Evolutionary conservation across 2,329 filamentous ascomycete species (phyloP), one percentile per base, ranked within the genome.

Genomic region (Whalleya microplaca): DNA sequence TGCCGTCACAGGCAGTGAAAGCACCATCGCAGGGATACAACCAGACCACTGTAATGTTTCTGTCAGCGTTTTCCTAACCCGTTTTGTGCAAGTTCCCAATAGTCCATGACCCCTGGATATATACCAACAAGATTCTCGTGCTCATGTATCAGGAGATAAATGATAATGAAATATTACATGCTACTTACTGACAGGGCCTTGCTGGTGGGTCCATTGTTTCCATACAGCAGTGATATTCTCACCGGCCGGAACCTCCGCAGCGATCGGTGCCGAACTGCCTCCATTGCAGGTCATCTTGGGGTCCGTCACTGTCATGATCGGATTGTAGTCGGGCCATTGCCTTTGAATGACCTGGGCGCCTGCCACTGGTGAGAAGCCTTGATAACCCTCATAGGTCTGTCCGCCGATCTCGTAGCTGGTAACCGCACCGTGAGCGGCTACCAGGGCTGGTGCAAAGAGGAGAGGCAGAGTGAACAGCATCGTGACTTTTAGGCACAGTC

Each of bases 301-400:
- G 67, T 80, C 77, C n/a, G 69, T 75, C 53, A 79, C 75, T 6
- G 72, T 74, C 69, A 78, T 75, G 60, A 80, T 79, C 5, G 82
- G 82, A 72, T 84, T 80, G 73, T 84, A 84, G 72, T 81, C 74
- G 16, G 78, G 76, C 82, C 82, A 84, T 73, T 84, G 80, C 43
- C 81, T 72, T 69, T 85, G 79, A 66, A 84, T 84, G n/a, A 80
- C 79, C 59, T 78, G 73, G 16, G 78, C 79, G 32, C 73, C 75
- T 27, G 74, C 73, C 29, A 73, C 66, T 5, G 81, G 81, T 1
- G 78, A 76, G 72, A 80, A 84, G 56, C 80, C 80, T 54, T 78
- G 66, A 56, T 78, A 80, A 48, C 78, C 78, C 20, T 70, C 70
- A 63, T 79, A 80, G 6, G 69, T 73, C 42, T 67, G 77, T 32